Evolutionary conservation across 2,329 filamentous ascomycete genomes (phyloP), one percentile per base, ranked within the genome.

Genomic region (Furcasterigmium furcatum): DNA sequence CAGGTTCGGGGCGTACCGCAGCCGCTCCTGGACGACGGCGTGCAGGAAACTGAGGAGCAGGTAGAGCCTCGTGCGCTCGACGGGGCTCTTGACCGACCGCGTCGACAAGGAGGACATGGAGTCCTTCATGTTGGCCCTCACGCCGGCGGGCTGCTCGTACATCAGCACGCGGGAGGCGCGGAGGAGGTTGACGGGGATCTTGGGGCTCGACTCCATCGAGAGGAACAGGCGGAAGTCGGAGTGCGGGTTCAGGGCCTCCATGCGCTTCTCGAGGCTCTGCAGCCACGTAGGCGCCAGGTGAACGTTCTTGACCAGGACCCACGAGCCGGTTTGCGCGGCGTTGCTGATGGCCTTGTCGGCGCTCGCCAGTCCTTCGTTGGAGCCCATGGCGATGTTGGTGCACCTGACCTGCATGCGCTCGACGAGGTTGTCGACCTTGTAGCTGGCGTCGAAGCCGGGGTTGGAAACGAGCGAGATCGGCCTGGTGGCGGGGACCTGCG

Each of bases 291-390:
- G 91, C 24, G 92, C 91, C 51, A 99, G 79, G 67, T 99, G 94
- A 18, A 99, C 94, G 72, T 99, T 99, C 81, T 99, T 99, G 77
- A 99, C 85, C 50, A 99, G 79, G 9, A 99, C 95, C 94, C 94
- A 99, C 21, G 85, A 90, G 54, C 94, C 94, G 14, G 85, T 87
- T 46, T 95, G 89, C 5, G 94, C 92, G 9, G 94, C 94, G 58
- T 91, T 90, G 67, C 82, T 88, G 60, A 99, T 91, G 24, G 95
- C 94, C 68, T 96, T 96, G 74, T 99, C 94, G 16, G 94, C 94
- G 51, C 85, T 94, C 47, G 91, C 84, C 16, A 95, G 76, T 62
- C 91, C 89, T 74, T 99, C 94, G 60, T 95, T 95, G 38, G 94
- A 97, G 60, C 94, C 94, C 94, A 99, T 99, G 57, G 95, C 95